Evolutionary conservation across 129 eudicot species (phyloP).

Genomic region (Logfia minima): DNA sequence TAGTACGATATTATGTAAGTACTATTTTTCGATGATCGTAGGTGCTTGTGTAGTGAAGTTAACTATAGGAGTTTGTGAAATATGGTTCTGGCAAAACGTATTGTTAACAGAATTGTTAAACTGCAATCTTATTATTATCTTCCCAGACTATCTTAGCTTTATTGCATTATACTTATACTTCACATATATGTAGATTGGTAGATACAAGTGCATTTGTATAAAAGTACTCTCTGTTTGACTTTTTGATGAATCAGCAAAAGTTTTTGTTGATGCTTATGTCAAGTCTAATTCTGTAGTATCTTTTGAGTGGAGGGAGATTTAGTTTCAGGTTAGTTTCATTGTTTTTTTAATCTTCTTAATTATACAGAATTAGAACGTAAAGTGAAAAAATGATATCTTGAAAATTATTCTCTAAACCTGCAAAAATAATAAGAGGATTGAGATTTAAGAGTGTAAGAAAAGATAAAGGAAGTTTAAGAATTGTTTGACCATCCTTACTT

Average conservation of each 20-base stretch:
- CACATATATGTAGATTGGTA: neutral
- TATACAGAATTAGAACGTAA: too few species aligned
- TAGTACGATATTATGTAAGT: neutral
- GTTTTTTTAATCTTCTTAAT: neutral
- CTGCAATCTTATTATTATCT: neutral
- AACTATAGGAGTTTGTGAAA: neutral
- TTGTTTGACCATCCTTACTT: neutral
- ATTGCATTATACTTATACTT: slow-evolving; percentile 1
- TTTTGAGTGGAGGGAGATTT: neutral
- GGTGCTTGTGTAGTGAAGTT: neutral
- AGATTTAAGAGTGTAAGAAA: too few species aligned
- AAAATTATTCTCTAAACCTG: neutral
- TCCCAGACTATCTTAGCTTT: neutral
- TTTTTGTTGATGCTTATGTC: neutral
- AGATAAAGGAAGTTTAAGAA: neutral
- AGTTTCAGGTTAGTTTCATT: too few species aligned
- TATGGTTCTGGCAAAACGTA: neutral
- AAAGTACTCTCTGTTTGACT: neutral
- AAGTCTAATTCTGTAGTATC: too few species aligned
- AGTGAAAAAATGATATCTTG: too few species aligned
- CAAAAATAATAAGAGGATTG: neutral
- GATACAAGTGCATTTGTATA: neutral
- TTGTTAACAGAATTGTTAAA: neutral
- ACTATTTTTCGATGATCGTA: neutral
- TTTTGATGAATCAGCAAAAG: neutral